phyloP scores from a whole-genome alignment of 2,329 filamentous ascomycete species.

The Beauveria sp. region DNA sequence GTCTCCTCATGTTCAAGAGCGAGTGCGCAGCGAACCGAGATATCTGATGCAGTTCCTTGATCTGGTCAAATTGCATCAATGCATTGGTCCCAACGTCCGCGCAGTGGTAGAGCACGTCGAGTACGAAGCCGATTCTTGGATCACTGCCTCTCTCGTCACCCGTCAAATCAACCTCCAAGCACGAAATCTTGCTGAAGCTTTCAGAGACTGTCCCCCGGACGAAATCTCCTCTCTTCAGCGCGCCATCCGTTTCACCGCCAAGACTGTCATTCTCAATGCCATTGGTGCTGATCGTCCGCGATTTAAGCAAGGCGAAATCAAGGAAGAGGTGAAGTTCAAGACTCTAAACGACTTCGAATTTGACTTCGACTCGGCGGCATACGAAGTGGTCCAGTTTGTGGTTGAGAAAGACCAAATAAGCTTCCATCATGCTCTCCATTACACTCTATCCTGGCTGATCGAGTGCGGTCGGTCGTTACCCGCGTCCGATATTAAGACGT shows the following conservation, averaged over 20 bases:
- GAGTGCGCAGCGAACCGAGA: conserved; percentile 71
- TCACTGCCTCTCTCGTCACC: conserved; percentile 88
- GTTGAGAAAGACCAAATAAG: conserved; percentile 89
- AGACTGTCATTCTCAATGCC: conserved; percentile 81
- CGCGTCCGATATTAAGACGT: conserved; percentile 54
- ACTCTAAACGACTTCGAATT: conserved; percentile 72
- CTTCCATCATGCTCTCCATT: conserved; percentile 95
- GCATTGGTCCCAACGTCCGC: conserved; percentile 86
- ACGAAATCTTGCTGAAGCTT: conserved; percentile 80
- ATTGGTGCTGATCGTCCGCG: conserved; percentile 80
- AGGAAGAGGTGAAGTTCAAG: conserved; percentile 79
- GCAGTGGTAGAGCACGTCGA: conserved; percentile 94
- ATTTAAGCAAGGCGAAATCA: conserved; percentile 83
- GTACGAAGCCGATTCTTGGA: conserved; percentile 97
- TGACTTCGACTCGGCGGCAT: conserved; percentile 48
- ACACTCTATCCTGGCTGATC: conserved; percentile 90
- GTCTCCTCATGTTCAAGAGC: conserved; percentile 79
- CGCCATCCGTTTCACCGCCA: conserved; percentile 68
- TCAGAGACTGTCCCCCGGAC: conserved; percentile 59
- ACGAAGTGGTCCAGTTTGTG: conserved; percentile 74
- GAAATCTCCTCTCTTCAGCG: conserved; percentile 58
- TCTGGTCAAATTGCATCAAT: conserved; percentile 90
- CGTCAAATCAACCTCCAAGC: conserved; percentile 92
- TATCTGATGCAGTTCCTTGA: conserved; percentile 95
- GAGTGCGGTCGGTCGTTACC: conserved; percentile 77